phyloP scores from a whole-genome alignment of 345 rosid genomes.

The Populus alba region DNA sequence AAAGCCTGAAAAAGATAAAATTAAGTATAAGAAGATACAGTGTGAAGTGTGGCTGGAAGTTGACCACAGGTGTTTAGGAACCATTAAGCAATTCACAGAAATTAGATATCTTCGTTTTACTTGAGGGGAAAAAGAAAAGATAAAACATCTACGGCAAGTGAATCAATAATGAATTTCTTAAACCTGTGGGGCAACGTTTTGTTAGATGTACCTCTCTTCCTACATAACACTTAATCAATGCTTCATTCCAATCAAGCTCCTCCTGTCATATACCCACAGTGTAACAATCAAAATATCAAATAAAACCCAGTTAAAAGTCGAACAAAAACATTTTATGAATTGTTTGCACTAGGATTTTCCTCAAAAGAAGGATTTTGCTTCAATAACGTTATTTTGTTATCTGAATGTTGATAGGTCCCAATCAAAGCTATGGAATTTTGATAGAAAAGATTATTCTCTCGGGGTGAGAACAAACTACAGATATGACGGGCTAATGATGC shows the following conservation, averaged over 20 bases:
- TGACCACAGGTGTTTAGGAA: neutral
- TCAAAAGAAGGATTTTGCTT: too few relatives aligned
- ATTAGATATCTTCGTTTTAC: neutral
- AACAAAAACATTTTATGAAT: neutral
- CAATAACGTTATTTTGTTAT: too few relatives aligned
- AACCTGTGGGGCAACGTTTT: neutral
- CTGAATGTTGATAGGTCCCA: too few relatives aligned
- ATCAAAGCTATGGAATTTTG: too few relatives aligned
- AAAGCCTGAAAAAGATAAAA: conserved; percentile 48
- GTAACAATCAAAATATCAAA: conserved; percentile 1
- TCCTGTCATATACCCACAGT: conserved; percentile 47
- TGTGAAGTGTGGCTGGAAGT: neutral
- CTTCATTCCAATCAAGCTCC: conserved; percentile 79
- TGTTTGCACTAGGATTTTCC: neutral
- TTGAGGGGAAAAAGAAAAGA: neutral
- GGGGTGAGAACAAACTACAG: too few relatives aligned
- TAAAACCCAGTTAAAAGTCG: neutral
- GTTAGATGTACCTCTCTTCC: conserved; percentile 73
- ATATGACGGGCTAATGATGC: too few relatives aligned
- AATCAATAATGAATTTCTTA: neutral
- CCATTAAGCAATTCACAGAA: neutral
- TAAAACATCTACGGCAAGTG: neutral
- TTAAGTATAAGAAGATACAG: neutral
- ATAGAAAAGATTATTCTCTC: too few relatives aligned
- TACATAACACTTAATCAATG: conserved; percentile 55